Conservation (phyloP, 257 asterid genomes). For the Handroanthus guayacan region DNA sequence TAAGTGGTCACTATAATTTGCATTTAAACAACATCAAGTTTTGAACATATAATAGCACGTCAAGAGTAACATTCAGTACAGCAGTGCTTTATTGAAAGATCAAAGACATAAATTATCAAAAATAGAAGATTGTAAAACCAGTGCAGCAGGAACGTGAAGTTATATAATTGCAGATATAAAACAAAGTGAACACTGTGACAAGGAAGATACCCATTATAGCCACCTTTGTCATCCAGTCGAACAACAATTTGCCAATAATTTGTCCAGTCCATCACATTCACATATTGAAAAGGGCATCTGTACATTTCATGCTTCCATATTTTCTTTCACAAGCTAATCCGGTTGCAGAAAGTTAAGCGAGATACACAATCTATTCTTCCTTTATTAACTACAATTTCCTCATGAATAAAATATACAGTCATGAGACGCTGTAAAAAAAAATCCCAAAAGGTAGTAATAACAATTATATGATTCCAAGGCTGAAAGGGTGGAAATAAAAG, state of each 20-base stretch:
- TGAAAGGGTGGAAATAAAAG: background rate
- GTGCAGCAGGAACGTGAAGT: constrained; percentile 1
- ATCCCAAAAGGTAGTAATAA: constrained; percentile 9
- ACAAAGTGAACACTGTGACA: constrained; percentile 11
- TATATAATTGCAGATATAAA: background rate
- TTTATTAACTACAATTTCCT: constrained; percentile 6
- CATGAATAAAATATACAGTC: background rate
- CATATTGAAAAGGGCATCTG: background rate
- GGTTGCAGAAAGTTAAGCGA: constrained; percentile 12
- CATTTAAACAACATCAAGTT: constrained; percentile 30
- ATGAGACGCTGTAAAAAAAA: constrained; percentile 2
- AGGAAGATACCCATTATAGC: constrained; percentile 13
- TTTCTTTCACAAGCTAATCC: constrained; percentile 22
- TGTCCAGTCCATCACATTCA: constrained; percentile 9
- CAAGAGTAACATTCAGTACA: background rate
- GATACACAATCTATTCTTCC: constrained; percentile 5
- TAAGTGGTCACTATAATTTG: constrained; percentile 14
- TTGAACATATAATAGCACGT: constrained; percentile 13
- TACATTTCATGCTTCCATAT: constrained; percentile 30
- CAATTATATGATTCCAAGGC: background rate
- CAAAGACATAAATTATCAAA: background rate
- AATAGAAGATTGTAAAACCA: constrained; percentile 1
- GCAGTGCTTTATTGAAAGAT: constrained; percentile 10
- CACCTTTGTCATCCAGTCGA: background rate
- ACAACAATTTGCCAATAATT: background rate